These are phyloP conservation scores for Sherardia arvensis DNA, from an alignment of 257 asterid genomes.

Conservation along the genomic window DNA sequence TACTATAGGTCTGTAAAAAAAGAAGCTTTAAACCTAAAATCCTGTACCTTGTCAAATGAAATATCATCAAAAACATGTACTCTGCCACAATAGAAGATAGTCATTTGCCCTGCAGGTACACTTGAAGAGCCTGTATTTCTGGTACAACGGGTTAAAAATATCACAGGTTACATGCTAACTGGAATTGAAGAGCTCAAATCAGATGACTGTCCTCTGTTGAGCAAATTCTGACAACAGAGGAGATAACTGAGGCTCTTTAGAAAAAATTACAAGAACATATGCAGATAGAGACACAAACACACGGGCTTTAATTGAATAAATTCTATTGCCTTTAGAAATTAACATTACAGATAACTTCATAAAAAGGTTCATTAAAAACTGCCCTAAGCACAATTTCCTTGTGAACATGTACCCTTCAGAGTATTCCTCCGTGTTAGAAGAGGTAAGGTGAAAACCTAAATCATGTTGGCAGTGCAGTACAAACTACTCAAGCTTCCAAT, in stretches of 20 bases:
- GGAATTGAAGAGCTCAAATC: constrained; percentile 5
- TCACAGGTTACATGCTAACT: constrained; percentile 1
- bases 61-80: constrained; percentile 86
- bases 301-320: neutral
- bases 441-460: neutral
- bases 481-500: neutral
- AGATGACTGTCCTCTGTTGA: neutral
- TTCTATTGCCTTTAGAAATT: neutral
- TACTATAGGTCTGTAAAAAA: constrained; percentile 5
- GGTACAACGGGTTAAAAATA: constrained; percentile 4
- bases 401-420: neutral
- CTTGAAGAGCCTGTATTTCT: constrained; percentile 41
- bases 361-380: neutral
- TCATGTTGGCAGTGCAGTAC: neutral
- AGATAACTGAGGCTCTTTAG: neutral
- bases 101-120: constrained; percentile 66
- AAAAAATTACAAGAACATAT: neutral
- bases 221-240: neutral
- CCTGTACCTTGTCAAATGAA: constrained; percentile 71
- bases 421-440: neutral
- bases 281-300: constrained; percentile 4
- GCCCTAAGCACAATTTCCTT: neutral
- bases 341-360: neutral
- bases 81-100: constrained; percentile 83
- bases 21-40: constrained; percentile 6